Base-by-base conservation (phyloP, 1,284 basidiomycete genomes). In the Ustilago lituana region DNA sequence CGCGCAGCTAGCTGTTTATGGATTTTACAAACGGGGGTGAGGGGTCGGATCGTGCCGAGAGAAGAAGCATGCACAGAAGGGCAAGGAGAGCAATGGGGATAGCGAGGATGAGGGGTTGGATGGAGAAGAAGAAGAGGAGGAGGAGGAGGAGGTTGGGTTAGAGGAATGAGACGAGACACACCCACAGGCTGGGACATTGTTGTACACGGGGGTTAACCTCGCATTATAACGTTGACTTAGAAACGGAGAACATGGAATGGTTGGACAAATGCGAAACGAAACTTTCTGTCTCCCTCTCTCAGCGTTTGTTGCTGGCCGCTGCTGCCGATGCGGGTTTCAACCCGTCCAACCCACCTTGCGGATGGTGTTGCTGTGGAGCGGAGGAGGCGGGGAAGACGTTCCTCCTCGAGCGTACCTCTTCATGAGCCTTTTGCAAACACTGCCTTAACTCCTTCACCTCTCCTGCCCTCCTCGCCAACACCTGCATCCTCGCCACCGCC, bases 1-100 rank as follows among this genome's bases (percentile, higher is more conserved):
- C 10, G 64, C 68, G 3, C 77, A 80, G 70, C 50, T 80, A 80
- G 70, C 50, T 80, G 22, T 69, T 79, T 31, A 57, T 60, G 59
- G 70, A 73, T 19, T 71, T 61, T 10, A 62, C 45, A 3, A 49
- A 37, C 23, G 45, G 35, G n/a, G 55, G 56, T 8, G 50, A 47
- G 32, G 15, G 63, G 10, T 63, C 68, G n/a, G 11, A 47, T 71
- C 24, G 62, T 71, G 17, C 68, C 68, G n/a, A 0, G 39, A 62
- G 14, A 33, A 65, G 39, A 43, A 54, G 45, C 61, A 37, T 22
- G 29, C 51, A 8, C 51, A 44, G 27, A 33, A 43, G 23, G 51
- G 27, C 8, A 40, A 45, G 17, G 53, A 62, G n/a, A 43, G 66
- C 9, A 72, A 69, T 24, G 46, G 68, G 1, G 77, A 81, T 20